Evolutionary conservation across 306 rosid genomes (phyloP).

Genomic region (Cicer bijugum): DNA sequence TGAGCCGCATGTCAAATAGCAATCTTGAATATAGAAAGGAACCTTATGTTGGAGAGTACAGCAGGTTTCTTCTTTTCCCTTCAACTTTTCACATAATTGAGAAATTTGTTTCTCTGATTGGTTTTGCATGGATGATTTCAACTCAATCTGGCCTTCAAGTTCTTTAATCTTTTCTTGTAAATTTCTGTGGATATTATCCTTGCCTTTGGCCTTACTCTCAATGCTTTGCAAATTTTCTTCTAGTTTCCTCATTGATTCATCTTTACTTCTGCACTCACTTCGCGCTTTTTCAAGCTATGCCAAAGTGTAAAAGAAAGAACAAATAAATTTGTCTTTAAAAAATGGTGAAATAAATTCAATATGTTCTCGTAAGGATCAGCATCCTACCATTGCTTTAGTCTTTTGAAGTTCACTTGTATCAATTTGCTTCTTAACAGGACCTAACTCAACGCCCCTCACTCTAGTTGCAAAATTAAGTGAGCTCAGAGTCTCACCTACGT

Average conservation of each 20-base stretch:
- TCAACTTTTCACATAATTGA: slow-evolving; percentile 68
- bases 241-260: slow-evolving; percentile 69
- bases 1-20: slow-evolving; percentile 5
- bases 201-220: slow-evolving; percentile 79
- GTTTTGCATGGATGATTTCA: slow-evolving; percentile 60
- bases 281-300: slow-evolving; percentile 77
- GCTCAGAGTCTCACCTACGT: slow-evolving; percentile 79
- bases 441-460: slow-evolving; percentile 87
- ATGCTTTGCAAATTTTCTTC: slow-evolving; percentile 76
- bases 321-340: slow-evolving; percentile 10
- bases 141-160: slow-evolving; percentile 80
- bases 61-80: slow-evolving; percentile 74
- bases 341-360: neutral
- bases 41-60: slow-evolving; percentile 79
- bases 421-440: slow-evolving; percentile 82
- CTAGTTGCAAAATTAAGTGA: slow-evolving; percentile 86
- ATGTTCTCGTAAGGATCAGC: slow-evolving; percentile 18
- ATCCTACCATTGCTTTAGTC: slow-evolving; percentile 67
- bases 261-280: slow-evolving; percentile 77
- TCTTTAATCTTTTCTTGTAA: slow-evolving; percentile 81
- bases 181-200: slow-evolving; percentile 61
- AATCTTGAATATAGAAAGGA: slow-evolving; percentile 34
- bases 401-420: slow-evolving; percentile 82
- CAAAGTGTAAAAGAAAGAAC: slow-evolving; percentile 27
- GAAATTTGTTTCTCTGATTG: slow-evolving; percentile 75